Evolutionary conservation across 2,329 filamentous ascomycete species (phyloP).

Genomic region (Claviceps citrina): DNA sequence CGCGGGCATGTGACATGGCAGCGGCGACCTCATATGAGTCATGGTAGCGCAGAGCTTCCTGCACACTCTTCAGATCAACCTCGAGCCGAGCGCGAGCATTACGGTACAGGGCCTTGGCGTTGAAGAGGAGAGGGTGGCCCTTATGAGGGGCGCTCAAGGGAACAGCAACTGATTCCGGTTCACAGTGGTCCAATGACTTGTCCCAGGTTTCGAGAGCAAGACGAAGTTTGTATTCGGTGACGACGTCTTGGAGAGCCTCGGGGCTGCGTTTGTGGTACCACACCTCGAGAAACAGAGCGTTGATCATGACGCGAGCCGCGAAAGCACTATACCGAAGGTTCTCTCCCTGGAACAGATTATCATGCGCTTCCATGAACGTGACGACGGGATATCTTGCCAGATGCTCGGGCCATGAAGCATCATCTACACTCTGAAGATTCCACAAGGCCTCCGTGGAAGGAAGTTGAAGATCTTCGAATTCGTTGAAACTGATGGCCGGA

Average conservation of each 20-base stretch:
- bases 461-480: constrained; percentile 84
- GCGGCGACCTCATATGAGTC: constrained; percentile 93
- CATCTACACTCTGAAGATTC: constrained; percentile 70
- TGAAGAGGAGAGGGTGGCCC: constrained; percentile 92
- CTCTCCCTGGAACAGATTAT: constrained; percentile 90
- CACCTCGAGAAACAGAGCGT: constrained; percentile 91
- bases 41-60: constrained; percentile 92
- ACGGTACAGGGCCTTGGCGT: constrained; percentile 91
- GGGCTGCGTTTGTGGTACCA: constrained; percentile 98
- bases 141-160: constrained; percentile 89
- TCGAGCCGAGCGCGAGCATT: constrained; percentile 85
- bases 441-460: constrained; percentile 89
- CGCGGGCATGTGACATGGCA: constrained; percentile 86
- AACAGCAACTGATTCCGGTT: constrained; percentile 76
- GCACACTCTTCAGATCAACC: constrained; percentile 87
- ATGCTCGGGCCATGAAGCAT: constrained; percentile 70
- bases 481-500: constrained; percentile 93
- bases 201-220: constrained; percentile 98
- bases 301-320: constrained; percentile 95
- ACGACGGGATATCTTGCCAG: constrained; percentile 55
- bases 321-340: constrained; percentile 86
- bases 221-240: constrained; percentile 94
- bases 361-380: constrained; percentile 86
- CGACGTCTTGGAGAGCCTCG: constrained; percentile 92
- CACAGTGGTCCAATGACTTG: constrained; percentile 83